Conservation (phyloP, 2,329 filamentous ascomycete species). For the Verticillium dahliae region DNA sequence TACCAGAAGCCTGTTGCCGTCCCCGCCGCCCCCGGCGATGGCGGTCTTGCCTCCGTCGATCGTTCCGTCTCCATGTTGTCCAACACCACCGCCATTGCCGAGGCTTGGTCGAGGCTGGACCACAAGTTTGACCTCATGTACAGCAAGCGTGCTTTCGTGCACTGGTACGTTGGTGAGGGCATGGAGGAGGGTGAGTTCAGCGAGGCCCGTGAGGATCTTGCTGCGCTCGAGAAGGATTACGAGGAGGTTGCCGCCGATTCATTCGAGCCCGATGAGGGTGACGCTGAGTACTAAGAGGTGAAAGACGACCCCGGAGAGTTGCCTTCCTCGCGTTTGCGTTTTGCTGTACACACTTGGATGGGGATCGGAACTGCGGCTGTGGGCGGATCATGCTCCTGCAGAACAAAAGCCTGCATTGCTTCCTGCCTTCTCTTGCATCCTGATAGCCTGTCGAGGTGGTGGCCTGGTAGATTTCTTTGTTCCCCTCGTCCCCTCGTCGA, state of each 20-base stretch:
- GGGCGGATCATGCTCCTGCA: background rate
- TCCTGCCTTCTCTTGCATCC: conserved; percentile 2
- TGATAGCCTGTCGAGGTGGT: conserved; percentile 9
- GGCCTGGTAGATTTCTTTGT: conserved; percentile 9
- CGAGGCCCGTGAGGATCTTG: conserved; percentile 79
- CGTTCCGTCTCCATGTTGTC: conserved; percentile 65
- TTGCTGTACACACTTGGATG: conserved; percentile 5
- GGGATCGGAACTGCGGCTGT: conserved; percentile 2
- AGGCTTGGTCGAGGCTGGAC: conserved; percentile 67
- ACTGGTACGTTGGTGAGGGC: conserved; percentile 81
- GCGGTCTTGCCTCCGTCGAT: conserved; percentile 55
- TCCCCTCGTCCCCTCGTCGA: conserved; percentile 7
- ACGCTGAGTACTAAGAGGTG: conserved; percentile 68
- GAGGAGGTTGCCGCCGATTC: conserved; percentile 78
- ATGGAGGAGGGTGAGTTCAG: conserved; percentile 92
- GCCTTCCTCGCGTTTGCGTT: conserved; percentile 4
- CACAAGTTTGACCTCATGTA: conserved; percentile 76
- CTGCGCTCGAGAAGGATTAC: conserved; percentile 80
- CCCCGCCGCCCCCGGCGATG: conserved; percentile 44
- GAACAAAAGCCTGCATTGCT: background rate
- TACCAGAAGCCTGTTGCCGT: conserved; percentile 62
- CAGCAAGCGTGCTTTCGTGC: conserved; percentile 69
- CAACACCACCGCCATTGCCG: conserved; percentile 69
- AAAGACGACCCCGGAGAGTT: conserved; percentile 1
- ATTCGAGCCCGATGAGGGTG: conserved; percentile 54